Evolutionary conservation across 2,329 filamentous ascomycete species (phyloP).

Genomic region (Ophiostoma sp.): DNA sequence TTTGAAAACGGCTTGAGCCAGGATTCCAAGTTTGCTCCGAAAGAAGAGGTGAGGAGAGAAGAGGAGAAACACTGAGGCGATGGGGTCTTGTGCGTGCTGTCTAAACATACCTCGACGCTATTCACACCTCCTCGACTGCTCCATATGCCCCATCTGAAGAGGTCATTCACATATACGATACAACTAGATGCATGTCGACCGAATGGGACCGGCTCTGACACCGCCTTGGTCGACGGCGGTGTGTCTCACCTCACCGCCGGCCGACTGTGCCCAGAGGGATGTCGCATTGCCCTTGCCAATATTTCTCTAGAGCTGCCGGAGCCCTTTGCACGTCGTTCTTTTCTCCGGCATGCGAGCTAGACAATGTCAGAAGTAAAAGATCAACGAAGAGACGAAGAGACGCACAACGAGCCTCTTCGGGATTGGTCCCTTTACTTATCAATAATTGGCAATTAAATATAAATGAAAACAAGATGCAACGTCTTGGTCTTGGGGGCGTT

Average conservation of each 20-base stretch:
- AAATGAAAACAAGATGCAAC: not conserved
- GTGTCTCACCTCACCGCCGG: conserved; percentile 8
- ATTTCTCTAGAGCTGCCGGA: too few relatives aligned
- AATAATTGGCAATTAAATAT: not conserved
- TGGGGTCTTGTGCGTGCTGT: too few relatives aligned
- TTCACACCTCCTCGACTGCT: not conserved
- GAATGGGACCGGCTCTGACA: not conserved
- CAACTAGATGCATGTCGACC: conserved; percentile 2
- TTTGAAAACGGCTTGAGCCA: not conserved
- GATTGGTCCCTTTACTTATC: not conserved
- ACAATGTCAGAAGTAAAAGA: too few relatives aligned
- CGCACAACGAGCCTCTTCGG: too few relatives aligned
- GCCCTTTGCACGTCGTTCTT: too few relatives aligned
- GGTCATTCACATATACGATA: not conserved
- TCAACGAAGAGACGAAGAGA: too few relatives aligned
- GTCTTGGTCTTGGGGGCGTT: not conserved
- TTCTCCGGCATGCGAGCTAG: too few relatives aligned
- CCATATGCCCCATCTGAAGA: not conserved
- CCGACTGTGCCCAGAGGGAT: not conserved
- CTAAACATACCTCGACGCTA: not conserved
- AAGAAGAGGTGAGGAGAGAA: conserved; percentile 1
- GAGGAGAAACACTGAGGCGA: not conserved
- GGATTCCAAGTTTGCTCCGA: conserved; percentile 10
- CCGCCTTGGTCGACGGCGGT: not conserved
- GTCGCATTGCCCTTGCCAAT: too few relatives aligned